Evolutionary conservation across 2,329 filamentous ascomycete genomes (phyloP).

Genomic region (Aspergillus pseudotamarii): DNA sequence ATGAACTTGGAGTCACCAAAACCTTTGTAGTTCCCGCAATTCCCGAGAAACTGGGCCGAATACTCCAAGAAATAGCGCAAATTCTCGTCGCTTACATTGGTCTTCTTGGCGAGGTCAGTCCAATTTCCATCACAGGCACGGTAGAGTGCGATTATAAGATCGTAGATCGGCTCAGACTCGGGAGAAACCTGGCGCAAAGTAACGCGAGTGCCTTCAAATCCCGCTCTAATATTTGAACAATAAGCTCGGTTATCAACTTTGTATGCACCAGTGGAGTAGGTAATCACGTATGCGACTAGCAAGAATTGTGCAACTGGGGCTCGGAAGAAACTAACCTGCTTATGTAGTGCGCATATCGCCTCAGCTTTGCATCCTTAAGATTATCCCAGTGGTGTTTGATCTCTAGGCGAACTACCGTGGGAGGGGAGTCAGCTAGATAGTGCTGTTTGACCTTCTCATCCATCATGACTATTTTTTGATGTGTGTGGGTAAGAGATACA

Average conservation of each 20-base stretch:
- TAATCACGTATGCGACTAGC: too few species aligned
- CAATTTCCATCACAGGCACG: constrained; percentile 70
- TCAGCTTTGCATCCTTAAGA: constrained; percentile 61
- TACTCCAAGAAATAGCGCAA: constrained; percentile 74
- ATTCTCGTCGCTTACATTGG: constrained; percentile 65
- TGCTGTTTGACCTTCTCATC: constrained; percentile 55
- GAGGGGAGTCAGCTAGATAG: constrained; percentile 89
- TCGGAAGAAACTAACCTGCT: constrained; percentile 60
- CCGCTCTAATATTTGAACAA: constrained; percentile 57
- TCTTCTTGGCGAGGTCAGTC: constrained; percentile 66
- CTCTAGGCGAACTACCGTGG: constrained; percentile 81
- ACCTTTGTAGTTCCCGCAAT: constrained; percentile 83
- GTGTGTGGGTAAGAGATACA: constrained; percentile 17
- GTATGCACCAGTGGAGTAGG: not conserved
- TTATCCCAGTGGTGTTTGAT: constrained; percentile 91
- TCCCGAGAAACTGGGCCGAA: constrained; percentile 76
- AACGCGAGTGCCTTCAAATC: constrained; percentile 75
- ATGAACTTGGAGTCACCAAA: constrained; percentile 86
- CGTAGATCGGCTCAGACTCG: constrained; percentile 78
- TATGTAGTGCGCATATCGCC: constrained; percentile 89
- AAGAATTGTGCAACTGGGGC: not conserved
- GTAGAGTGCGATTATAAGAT: constrained; percentile 76
- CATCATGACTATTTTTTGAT: constrained; percentile 30
- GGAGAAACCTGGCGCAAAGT: constrained; percentile 80
- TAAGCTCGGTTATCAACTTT: constrained; percentile 13